Base-by-base conservation (phyloP, 192 early-diverging fungal genomes). In the Podila epigama region DNA sequence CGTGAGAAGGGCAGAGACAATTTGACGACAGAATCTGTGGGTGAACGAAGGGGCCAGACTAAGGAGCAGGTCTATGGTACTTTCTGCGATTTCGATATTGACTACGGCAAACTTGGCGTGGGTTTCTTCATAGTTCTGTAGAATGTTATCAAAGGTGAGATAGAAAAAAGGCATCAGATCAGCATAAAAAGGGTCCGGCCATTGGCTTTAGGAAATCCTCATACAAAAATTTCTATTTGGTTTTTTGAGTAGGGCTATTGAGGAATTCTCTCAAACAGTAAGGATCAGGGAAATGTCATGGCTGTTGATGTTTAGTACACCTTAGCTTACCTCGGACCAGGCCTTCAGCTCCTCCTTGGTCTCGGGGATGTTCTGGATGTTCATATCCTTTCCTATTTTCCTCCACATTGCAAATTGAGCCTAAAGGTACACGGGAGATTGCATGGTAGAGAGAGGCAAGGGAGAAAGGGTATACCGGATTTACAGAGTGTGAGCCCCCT, bases 321-420 rank as follows among this genome's bases (percentile, higher is more conserved):
- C 33, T 56, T 18, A 13, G 25, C n/a, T 61, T 82, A 83, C 83
- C 71, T 81, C 51, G 35, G 60, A 34, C 48, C 71, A 77, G 16
- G 34, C 37, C 9, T 60, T 51, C 7, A 83, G 27, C 18, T 67
- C 79, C 11, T 78, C 52, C 25, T 39, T 28, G 39, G 82, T 68
- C 2, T 35, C 32, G 13, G 82, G 83, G 16, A 85, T 82, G 70
- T 78, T 70, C 53, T 81, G 63, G 16, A 85, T 85, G 0, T 78
- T 70, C 83, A 85, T 85, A 16, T 66, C 44, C 22, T 54, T 28
- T 4, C 83, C 83, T 31, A 56, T 53, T 11, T 58, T 58, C n/a
- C 18, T 16, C 70, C 73, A 81, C 8, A 78, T 50, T 25, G 37
- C 48, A 44, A 78, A 81, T 22, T 69, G 56, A 5, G 79, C 79